phyloP scores from a whole-genome alignment of 169 alveolate species.

The Toxoplasma gondii region DNA sequence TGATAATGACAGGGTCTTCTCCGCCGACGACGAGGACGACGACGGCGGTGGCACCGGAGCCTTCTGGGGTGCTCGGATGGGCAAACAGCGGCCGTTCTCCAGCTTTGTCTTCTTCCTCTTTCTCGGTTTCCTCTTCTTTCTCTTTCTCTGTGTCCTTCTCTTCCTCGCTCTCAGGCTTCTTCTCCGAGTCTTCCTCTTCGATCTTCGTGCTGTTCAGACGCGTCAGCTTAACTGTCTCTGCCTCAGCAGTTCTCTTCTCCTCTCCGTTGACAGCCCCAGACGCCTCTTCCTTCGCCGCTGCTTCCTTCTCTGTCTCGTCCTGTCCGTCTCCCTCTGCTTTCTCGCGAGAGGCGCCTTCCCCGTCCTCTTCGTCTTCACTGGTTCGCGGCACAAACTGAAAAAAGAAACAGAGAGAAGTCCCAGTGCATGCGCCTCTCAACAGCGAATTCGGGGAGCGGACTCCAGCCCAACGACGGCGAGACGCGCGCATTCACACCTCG shows the following conservation, averaged over 20 bases:
- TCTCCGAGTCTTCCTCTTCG: neutral
- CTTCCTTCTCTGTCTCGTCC: neutral
- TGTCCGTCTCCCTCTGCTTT: neutral
- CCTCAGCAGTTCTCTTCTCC: neutral
- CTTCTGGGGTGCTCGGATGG: conserved; percentile 72
- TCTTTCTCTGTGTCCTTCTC: neutral
- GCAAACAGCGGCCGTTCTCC: conserved; percentile 62
- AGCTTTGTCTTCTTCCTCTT: conserved; percentile 67
- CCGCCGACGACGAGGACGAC: conserved; percentile 86
- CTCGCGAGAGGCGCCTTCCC: conserved; percentile 8
- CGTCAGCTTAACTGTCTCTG: neutral
- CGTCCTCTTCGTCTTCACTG: conserved; percentile 32
- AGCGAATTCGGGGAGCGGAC: no score
- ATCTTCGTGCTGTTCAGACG: conserved; percentile 30
- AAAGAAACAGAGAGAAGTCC: neutral
- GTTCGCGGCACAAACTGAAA: conserved; percentile 32
- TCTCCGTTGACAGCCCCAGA: neutral
- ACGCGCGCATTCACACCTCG: no score
- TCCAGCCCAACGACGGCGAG: no score
- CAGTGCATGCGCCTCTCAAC: no score
- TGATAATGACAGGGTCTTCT: conserved; percentile 77
- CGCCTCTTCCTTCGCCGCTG: conserved; percentile 8
- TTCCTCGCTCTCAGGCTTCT: neutral
- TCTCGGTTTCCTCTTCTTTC: conserved; percentile 27
- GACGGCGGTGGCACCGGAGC: conserved; percentile 90